These are phyloP conservation scores for Podospora tetraspora DNA, from an alignment of 495 filamentous ascomycete species.

Conservation along the genomic window DNA sequence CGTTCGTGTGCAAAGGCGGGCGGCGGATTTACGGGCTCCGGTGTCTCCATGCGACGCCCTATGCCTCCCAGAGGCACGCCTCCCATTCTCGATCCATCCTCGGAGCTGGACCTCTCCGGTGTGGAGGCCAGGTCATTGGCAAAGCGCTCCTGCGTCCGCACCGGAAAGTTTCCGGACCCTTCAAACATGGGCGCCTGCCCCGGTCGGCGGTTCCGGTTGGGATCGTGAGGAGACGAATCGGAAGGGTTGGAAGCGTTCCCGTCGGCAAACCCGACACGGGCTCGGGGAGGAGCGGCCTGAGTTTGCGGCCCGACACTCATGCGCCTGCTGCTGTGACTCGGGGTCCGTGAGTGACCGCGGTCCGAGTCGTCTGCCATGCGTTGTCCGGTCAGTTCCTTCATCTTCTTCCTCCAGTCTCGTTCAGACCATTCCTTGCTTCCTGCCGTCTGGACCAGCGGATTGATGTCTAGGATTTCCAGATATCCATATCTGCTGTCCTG, in stretches of 20 bases:
- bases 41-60: slow-evolving; percentile 50
- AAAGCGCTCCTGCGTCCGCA: slow-evolving; percentile 28
- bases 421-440: slow-evolving; percentile 79
- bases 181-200: not conserved
- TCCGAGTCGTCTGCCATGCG: slow-evolving; percentile 59
- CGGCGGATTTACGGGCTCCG: slow-evolving; percentile 67
- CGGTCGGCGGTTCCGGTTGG: slow-evolving; percentile 38
- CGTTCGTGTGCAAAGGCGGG: slow-evolving; percentile 62
- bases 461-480: slow-evolving; percentile 81
- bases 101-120: slow-evolving; percentile 54
- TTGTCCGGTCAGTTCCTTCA: slow-evolving; percentile 86
- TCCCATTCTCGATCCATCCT: slow-evolving; percentile 43
- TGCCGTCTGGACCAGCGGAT: slow-evolving; percentile 65
- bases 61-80: slow-evolving; percentile 47
- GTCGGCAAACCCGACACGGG: slow-evolving; percentile 61
- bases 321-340: slow-evolving; percentile 57
- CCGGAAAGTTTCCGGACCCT: slow-evolving; percentile 8
- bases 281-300: slow-evolving; percentile 30
- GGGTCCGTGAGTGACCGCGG: slow-evolving; percentile 46
- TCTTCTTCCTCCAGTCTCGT: slow-evolving; percentile 77
- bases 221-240: slow-evolving; percentile 42
- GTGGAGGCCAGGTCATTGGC: slow-evolving; percentile 40
- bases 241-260: slow-evolving; percentile 50
- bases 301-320: slow-evolving; percentile 54
- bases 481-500: slow-evolving; percentile 85